Percentiles rank a stretch among this genome's conserved stretches.
Conservation (phyloP, 148 eudicot species). For the Cornus controversa region DNA sequence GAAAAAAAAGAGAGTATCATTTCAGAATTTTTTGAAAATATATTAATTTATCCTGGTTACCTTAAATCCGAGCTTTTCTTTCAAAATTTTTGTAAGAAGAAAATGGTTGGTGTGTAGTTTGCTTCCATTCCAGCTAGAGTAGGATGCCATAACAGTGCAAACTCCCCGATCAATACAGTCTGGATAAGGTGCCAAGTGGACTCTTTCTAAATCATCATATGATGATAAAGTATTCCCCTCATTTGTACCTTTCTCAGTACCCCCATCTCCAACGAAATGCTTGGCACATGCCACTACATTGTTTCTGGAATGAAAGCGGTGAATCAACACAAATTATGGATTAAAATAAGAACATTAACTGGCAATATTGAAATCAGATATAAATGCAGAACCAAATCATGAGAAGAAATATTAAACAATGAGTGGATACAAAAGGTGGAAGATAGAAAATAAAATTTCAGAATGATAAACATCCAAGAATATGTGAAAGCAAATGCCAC, state of each 20-base stretch:
- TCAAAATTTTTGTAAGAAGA: slow-evolving; percentile 73
- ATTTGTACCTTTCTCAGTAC: slow-evolving; percentile 66
- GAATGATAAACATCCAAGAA: background rate
- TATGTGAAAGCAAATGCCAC: background rate
- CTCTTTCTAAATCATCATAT: slow-evolving; percentile 65
- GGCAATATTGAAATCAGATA: background rate
- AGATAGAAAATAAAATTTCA: background rate
- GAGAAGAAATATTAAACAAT: background rate
- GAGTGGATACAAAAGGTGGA: background rate
- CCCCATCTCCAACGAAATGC: slow-evolving; percentile 92
- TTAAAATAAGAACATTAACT: background rate
- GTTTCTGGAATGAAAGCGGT: slow-evolving; percentile 46
- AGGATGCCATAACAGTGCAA: slow-evolving; percentile 89
- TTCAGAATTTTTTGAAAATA: background rate
- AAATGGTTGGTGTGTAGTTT: slow-evolving; percentile 57
- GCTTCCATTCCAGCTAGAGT: slow-evolving; percentile 78
- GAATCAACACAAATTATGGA: background rate
- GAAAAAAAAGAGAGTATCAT: background rate
- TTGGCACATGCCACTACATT: slow-evolving; percentile 86
- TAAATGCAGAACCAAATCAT: background rate
- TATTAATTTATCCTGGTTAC: slow-evolving; percentile 21
- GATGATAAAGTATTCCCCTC: slow-evolving; percentile 78
- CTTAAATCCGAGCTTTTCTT: slow-evolving; percentile 73
- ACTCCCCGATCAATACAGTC: slow-evolving; percentile 82
- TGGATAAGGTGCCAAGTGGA: slow-evolving; percentile 78